Conservation (phyloP, 495 filamentous ascomycete species). For the Melanomma pulvis-pyrius region DNA sequence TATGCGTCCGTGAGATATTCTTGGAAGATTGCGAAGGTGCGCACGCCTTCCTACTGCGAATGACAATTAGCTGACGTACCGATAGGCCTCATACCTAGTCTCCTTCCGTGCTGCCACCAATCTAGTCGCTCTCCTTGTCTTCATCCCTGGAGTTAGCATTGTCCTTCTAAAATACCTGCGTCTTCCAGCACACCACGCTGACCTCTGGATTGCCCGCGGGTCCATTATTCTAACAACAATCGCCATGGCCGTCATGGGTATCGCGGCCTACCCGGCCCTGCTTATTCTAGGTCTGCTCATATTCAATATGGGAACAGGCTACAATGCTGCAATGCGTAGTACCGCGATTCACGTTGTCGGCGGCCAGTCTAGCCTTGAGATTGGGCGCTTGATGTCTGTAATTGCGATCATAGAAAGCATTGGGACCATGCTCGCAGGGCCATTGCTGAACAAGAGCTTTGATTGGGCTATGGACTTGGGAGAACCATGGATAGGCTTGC, state of each 20-base stretch:
- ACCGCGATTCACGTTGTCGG: slow-evolving; percentile 47
- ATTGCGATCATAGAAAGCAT: slow-evolving; percentile 44
- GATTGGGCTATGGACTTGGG: slow-evolving; percentile 48
- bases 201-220: slow-evolving; percentile 44
- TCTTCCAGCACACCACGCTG: slow-evolving; percentile 42
- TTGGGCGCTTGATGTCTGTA: slow-evolving; percentile 42
- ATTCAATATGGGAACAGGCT: slow-evolving; percentile 45
- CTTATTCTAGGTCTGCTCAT: slow-evolving; percentile 46
- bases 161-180: slow-evolving; percentile 39
- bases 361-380: slow-evolving; percentile 44
- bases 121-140: slow-evolving; percentile 42
- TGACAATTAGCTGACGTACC: background rate
- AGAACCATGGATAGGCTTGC: slow-evolving; percentile 30
- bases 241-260: slow-evolving; percentile 42
- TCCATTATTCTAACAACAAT: slow-evolving; percentile 42
- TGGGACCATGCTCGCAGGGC: slow-evolving; percentile 44
- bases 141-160: slow-evolving; percentile 41
- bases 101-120: slow-evolving; percentile 48
- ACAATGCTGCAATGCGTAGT: slow-evolving; percentile 43
- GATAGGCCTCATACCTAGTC: slow-evolving; percentile 49
- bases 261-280: slow-evolving; percentile 42
- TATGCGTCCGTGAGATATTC: slow-evolving; percentile 50
- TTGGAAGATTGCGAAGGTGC: slow-evolving; percentile 49
- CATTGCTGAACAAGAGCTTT: slow-evolving; percentile 47
- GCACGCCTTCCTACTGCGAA: background rate